phyloP scores from a whole-genome alignment of 345 rosid species.

The Rhodamnia argentea region DNA sequence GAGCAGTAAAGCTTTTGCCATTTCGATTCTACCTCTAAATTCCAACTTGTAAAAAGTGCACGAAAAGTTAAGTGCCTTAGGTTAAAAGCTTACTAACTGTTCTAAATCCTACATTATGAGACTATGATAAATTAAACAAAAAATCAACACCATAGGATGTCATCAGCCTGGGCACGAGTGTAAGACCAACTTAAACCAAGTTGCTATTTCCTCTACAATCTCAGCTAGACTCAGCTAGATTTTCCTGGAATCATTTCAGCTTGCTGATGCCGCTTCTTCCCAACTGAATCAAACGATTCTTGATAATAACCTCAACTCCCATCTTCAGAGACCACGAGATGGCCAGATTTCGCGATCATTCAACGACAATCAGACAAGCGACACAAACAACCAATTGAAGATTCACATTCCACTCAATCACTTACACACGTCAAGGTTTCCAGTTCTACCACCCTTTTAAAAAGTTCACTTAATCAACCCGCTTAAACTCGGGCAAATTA shows the following conservation, averaged over 20 bases:
- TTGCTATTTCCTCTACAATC: background rate
- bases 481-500: background rate
- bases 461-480: background rate
- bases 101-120: background rate
- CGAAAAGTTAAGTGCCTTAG: background rate
- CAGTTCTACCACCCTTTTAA: background rate
- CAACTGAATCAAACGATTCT: background rate
- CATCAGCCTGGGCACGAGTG: background rate
- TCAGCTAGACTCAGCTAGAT: background rate
- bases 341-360: background rate
- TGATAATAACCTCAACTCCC: background rate
- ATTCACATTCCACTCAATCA: background rate
- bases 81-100: background rate
- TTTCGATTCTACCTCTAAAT: background rate
- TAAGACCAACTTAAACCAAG: background rate
- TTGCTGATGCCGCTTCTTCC: background rate
- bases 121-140: background rate
- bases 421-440: background rate
- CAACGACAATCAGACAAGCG: background rate
- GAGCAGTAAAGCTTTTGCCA: background rate
- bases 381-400: background rate
- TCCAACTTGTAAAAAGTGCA: background rate
- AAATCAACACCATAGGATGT: background rate
- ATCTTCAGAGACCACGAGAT: background rate
- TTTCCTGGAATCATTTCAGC: background rate